Base-by-base conservation (phyloP, 2,329 filamentous ascomycete genomes). In the Amylocarpus encephaloides region DNA sequence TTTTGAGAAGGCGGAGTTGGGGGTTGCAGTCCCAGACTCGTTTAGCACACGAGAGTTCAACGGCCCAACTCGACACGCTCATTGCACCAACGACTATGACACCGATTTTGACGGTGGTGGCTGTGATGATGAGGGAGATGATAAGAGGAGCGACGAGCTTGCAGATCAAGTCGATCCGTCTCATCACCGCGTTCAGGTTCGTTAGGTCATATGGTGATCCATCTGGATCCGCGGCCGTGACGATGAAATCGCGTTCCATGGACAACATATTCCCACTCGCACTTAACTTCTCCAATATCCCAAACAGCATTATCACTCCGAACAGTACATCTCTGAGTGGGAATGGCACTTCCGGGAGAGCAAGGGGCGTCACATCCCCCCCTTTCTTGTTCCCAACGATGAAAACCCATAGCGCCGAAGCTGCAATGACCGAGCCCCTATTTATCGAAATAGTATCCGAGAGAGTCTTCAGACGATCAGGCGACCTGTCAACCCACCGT, bases 121-220 rank as follows among this genome's bases (percentile, higher is more conserved):
- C 67, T 6, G 70, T 69, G 22, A 71, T 67, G 11, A 79, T 56
- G 6, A 73, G 46, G 0, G 76, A 75, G 18, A 79, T 74, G 6
- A 74, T 62, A 6, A 80, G 67, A 1, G 78, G 78, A 0, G 73
- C 73, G 29, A 77, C 51, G 12, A 80, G 71, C 59, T 80, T 81
- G 67, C 77, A 80, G 39, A 74, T 68, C 3, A 81, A 68, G 55
- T 81, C 78, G 52, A 81, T 80, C 6, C 76, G 68, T 48, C 77
- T 68, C 76, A 80, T 80, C 9, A 70, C 69, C 1, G 77, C 71
- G 58, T 80, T 80, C 2, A 79, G 53, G 50, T 61, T 65, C 1
- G 70, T 71, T 29, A 72, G 60, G 44, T 71, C 67, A 49, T 71
- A 71, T 5, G 61, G 51, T 12, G 59, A 50, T 0, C 64, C 65